Evolutionary conservation across 768 basidiomycete species (phyloP), one percentile per base, ranked within the genome.

Genomic region (Trametopsis cervina): DNA sequence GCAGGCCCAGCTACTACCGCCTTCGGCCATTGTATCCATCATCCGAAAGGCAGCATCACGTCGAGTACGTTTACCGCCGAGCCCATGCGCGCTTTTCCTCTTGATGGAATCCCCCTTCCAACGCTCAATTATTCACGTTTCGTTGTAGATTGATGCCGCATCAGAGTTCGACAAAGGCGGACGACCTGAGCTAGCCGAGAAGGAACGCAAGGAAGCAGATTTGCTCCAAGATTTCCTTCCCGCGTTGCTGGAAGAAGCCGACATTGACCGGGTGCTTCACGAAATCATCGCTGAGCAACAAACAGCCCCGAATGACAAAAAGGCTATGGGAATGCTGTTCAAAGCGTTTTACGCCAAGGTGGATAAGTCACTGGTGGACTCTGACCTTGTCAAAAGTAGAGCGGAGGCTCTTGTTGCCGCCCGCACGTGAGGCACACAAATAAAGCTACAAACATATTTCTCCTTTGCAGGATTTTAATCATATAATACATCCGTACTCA

Each of bases 131-230:
- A 17, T 43, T 62, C 40, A 60, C 42, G 1, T 24, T 1, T 13
- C 38, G 15, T n/a, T 36, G 20, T 48, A 89, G 86, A 67, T 60
- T 4, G 84, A 85, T 44, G 75, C 83, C 37, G 78, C 77, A 17
- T 55, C 64, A 7, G 75, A 79, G 55, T 89, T 77, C 55, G 54
- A 56, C 11, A 66, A 73, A 57, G 83, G 79, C 20, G 69, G 73
- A n/a, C 74, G 86, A 38, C 64, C 65, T 1, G 85, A 88, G 46
- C 74, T 88, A 33, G 84, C 82, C 20, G 71, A 73, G 38, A 81
- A 78, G 54, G 84, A 86, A 65, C 58, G 62, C 4, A 62, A 60
- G 23, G 84, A 88, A 67, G 78, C 68, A n/a, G 64, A 67, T 37
- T 58, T 83, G 24, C 63, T 88, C 36, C 64, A 74, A 21, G 61